Base-by-base conservation (phyloP, 176 grass and related monocot genomes). In the Oryza brachyantha region DNA sequence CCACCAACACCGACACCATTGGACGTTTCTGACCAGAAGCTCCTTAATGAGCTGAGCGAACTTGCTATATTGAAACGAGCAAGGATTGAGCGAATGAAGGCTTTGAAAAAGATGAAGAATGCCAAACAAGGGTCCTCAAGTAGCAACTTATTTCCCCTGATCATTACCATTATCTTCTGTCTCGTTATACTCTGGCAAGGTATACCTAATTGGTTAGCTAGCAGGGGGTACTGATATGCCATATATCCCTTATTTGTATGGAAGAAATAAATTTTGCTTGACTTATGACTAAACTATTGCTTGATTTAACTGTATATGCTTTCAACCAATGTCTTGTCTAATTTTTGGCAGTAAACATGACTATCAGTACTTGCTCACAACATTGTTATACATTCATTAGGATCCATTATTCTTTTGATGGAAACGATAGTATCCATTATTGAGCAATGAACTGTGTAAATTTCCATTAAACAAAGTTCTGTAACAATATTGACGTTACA, bases 131-230 rank as follows among this genome's bases (percentile, higher is more conserved):
- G 73, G 43, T 74, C 92, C 3, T 86, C 83, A 4, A 85, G 31
- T 26, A 34, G 86, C 70, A 93, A 89, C 62, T 84, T 84, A 28
- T 91, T 79, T 64, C 85, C 96, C 10, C 70, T 99, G 77, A 48
- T 95, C 84, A 79, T 99, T 59, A 99, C 96, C 26, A 68, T 93
- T 80, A 57, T 99, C 71, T 99, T 99, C 80, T 99, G 96, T 82
- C 55, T 96, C 50, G 90, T 99, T 54, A 95, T 99, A 66, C 78
- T 99, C 22, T 99, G 92, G 96, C 96, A 99, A 91, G 96, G 96
- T 98, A 92, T 85, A 82, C 79, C 24, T 61, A 59, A 70, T 57
- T 88, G 76, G 54, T 59, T 35, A 13, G 50, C 10, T 84, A 64
- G 6, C 29, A 73, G 24, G 26, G 26, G 61, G 40, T 21, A 10